These are phyloP conservation scores for Puccinia coronata DNA, from an alignment of 1,284 basidiomycete species.

Conservation along the genomic window DNA sequence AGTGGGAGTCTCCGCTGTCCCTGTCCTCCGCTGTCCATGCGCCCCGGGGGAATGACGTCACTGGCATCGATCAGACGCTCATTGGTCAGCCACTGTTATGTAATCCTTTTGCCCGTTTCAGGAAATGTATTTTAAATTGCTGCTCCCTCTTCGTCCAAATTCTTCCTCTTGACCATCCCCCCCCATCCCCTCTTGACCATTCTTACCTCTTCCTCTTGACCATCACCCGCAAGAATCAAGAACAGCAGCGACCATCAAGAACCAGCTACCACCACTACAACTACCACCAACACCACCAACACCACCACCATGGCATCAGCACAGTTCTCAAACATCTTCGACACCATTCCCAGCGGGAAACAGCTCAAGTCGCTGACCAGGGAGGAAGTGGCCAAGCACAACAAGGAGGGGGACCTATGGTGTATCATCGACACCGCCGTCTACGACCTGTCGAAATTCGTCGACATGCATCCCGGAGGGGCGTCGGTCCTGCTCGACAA, in stretches of 20 bases:
- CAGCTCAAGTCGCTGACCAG: conserved; percentile 35
- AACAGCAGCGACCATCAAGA: too few species aligned
- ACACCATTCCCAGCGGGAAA: conserved; percentile 39
- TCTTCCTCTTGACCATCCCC: background rate
- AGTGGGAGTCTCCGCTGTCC: too few species aligned
- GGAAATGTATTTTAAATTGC: too few species aligned
- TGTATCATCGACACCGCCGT: conserved; percentile 49
- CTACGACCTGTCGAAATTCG: conserved; percentile 68
- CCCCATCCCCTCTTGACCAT: too few species aligned
- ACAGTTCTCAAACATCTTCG: conserved; percentile 27
- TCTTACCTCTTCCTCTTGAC: too few species aligned
- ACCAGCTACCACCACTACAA: too few species aligned
- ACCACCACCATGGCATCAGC: background rate
- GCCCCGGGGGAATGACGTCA: conserved; percentile 9
- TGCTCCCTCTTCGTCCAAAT: too few species aligned
- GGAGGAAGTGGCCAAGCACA: conserved; percentile 37
- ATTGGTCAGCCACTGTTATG: background rate
- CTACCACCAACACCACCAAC: too few species aligned
- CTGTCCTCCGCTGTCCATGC: too few species aligned
- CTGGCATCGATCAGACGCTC: background rate
- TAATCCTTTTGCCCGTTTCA: too few species aligned
- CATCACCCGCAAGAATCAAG: too few species aligned
- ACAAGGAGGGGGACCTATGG: conserved; percentile 31
- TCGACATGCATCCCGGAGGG: conserved; percentile 78
- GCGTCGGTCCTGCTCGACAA: conserved; percentile 70